phyloP scores from a whole-genome alignment of 257 asterid species.

The Solanum neorickii region DNA sequence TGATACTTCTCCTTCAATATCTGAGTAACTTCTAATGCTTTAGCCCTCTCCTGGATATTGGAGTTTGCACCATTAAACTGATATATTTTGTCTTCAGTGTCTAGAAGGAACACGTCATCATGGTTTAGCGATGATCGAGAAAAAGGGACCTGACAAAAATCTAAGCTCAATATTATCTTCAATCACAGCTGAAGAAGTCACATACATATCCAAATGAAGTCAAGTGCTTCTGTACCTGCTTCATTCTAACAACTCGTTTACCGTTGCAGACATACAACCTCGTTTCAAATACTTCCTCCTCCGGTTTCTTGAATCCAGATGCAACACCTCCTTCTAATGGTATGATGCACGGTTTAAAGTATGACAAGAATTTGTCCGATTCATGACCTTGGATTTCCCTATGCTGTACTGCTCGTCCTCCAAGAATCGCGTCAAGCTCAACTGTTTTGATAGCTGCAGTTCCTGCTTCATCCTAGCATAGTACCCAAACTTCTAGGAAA shows the following conservation, averaged over 20 bases:
- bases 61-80: constrained; percentile 98
- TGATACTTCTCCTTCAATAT: constrained; percentile 88
- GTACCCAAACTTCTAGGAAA: background rate
- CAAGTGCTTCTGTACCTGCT: constrained; percentile 41
- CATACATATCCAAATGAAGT: background rate
- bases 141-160: constrained; percentile 65
- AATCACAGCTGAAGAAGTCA: background rate
- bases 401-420: constrained; percentile 95
- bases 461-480: constrained; percentile 86
- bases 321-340: constrained; percentile 96
- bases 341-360: constrained; percentile 87
- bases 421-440: constrained; percentile 91
- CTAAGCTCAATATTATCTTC: background rate
- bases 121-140: constrained; percentile 90
- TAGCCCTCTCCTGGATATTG: constrained; percentile 93
- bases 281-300: constrained; percentile 80
- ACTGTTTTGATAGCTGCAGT: constrained; percentile 92
- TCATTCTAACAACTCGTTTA: constrained; percentile 72
- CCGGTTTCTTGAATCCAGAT: constrained; percentile 70
- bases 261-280: constrained; percentile 77
- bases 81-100: constrained; percentile 78
- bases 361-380: constrained; percentile 78
- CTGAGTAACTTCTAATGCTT: constrained; percentile 91
- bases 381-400: constrained; percentile 91
- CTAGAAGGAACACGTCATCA: constrained; percentile 87